Evolutionary conservation across 1,284 basidiomycete genomes (phyloP), one percentile per base, ranked within the genome.

Genomic region (Cryptococcus sp.): DNA sequence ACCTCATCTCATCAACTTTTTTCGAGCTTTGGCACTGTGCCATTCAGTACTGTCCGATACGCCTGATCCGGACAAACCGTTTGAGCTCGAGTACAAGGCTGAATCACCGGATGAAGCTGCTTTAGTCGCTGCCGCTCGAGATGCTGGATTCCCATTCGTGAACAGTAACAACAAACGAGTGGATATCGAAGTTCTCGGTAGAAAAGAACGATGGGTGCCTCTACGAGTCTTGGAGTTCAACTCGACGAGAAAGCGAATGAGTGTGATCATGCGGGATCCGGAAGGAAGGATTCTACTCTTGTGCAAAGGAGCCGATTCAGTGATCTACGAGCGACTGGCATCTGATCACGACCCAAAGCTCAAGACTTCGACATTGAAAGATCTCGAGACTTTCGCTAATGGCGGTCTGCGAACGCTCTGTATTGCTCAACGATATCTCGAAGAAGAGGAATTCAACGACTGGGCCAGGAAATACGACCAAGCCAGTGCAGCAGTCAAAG

Each of bases 261-360:
- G 88, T 68, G 86, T 89, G 45, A 80, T 97, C 59, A 85, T 92
- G 44, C 86, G 92, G 45, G 83, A 84, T 56, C 88, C 92, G 0
- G 87, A 92, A 57, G 89, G 90, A 15, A 80, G 82, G 65, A 80
- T 97, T 58, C 79, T 92, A 14, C 78, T 97, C 63, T 94, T 94
- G 72, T 90, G 88, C 81, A 98, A 97, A 76, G 94, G 94, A n/a
- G 94, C 94, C 7, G 94, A 98, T 76, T 90, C 86, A 64, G 91
- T 98, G 66, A 89, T 98, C 66, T 95, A 94, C 71, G 85, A 87
- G 65, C 85, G 94, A 10, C 81, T 98, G 2, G 81, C 83, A 15
- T 76, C 79, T 34, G 83, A 89, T 63, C 90, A 91, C 67, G 87
- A 95, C 65, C 79, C 81, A 11, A 80, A 68, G 52, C 70, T 96